Percentiles rank a stretch among this genome's conserved stretches.
Evolutionary conservation across 2,329 filamentous ascomycete species (phyloP).

Genomic region (Aspergillus proliferans): DNA sequence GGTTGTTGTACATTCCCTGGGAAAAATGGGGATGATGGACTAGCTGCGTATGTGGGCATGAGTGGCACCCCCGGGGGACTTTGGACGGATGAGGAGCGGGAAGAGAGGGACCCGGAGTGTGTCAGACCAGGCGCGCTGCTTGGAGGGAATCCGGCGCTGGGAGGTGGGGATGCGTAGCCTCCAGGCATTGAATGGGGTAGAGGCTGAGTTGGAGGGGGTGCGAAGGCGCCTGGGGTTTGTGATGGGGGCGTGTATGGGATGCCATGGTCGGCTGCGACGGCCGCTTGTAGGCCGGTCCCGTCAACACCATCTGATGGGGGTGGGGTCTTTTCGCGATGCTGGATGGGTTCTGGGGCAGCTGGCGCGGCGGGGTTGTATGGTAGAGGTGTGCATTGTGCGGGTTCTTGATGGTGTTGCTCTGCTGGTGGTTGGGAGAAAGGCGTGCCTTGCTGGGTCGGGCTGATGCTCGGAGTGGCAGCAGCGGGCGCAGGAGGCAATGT

Average conservation of each 20-base stretch:
- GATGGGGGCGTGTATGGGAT: slow-evolving; percentile 26
- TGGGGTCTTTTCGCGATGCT: slow-evolving; percentile 61
- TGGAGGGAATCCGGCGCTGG: slow-evolving; percentile 24
- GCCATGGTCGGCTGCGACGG: slow-evolving; percentile 33
- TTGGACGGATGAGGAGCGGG: slow-evolving; percentile 18
- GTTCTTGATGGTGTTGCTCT: slow-evolving; percentile 21
- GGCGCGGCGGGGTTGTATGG: slow-evolving; percentile 63
- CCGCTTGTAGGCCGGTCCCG: slow-evolving; percentile 41
- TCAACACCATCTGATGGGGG: slow-evolving; percentile 52
- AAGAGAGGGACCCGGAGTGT: slow-evolving; percentile 19
- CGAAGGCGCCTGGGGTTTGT: slow-evolving; percentile 17
- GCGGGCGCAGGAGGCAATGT: slow-evolving; percentile 4
- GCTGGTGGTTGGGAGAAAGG: slow-evolving; percentile 8
- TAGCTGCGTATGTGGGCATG: slow-evolving; percentile 20
- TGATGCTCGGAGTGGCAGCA: neutral
- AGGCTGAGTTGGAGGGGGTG: slow-evolving; percentile 17
- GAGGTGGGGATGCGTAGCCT: slow-evolving; percentile 30
- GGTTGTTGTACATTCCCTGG: slow-evolving; percentile 10
- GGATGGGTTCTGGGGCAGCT: slow-evolving; percentile 58
- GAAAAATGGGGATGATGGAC: slow-evolving; percentile 12
- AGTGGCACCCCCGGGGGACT: slow-evolving; percentile 14
- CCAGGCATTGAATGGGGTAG: slow-evolving; percentile 19
- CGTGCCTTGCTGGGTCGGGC: slow-evolving; percentile 9
- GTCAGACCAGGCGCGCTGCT: slow-evolving; percentile 1
- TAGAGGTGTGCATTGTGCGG: slow-evolving; percentile 44